phyloP scores from a whole-genome alignment of 192 early-diverging fungal genomes.

The Glomus cerebriforme region DNA sequence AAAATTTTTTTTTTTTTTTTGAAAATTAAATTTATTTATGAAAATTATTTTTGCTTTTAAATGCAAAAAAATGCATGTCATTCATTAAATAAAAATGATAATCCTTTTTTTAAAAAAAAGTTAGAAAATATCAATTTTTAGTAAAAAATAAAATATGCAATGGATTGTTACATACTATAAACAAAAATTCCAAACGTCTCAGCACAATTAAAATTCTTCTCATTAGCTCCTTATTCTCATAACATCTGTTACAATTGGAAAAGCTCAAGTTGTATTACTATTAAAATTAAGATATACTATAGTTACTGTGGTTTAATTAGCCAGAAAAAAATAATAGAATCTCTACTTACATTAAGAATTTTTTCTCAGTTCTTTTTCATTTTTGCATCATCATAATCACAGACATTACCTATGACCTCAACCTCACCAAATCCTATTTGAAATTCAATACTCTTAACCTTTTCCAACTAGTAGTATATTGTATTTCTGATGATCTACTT shows the following conservation, averaged over 20 bases:
- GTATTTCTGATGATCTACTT: not conserved
- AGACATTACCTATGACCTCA: not conserved
- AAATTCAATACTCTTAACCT: constrained; percentile 7
- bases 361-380: not conserved
- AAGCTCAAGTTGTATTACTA: not conserved
- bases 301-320: constrained; percentile 7
- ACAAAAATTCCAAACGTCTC: not conserved
- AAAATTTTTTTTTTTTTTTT: too few relatives aligned
- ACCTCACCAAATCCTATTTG: constrained; percentile 16
- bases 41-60: too few relatives aligned
- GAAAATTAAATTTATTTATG: too few relatives aligned
- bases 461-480: constrained; percentile 13
- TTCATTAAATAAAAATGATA: too few relatives aligned
- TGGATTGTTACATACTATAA: not conserved
- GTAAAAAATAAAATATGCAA: not conserved
- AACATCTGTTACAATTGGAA: not conserved
- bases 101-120: too few relatives aligned
- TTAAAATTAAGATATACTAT: constrained; percentile 4
- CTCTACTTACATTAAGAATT: constrained; percentile 2
- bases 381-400: not conserved
- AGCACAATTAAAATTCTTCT: constrained; percentile 9
- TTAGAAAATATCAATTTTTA: too few relatives aligned
- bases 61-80: too few relatives aligned
- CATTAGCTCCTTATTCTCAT: constrained; percentile 3
- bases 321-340: constrained; percentile 7